Base-by-base conservation (phyloP, 306 rosid species). In the Quercus cerris region DNA sequence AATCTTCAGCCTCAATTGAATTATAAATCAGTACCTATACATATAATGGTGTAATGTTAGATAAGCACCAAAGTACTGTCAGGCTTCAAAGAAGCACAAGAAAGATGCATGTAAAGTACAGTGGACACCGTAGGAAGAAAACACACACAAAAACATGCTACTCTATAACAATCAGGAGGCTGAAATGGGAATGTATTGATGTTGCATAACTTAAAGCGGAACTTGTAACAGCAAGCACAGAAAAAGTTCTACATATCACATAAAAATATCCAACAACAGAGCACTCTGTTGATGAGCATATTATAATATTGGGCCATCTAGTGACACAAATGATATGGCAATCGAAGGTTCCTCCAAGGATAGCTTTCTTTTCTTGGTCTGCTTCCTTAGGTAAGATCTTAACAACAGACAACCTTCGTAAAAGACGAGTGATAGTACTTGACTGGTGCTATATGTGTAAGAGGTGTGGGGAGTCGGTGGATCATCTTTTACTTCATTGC, bases 1-100 rank as follows among this genome's bases (percentile, higher is more conserved):
- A 95, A 88, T 95, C 99, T 88, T 95, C 99, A 35, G 97, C 97
- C 89, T 95, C 99, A 77, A 95, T 93, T 22, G 98, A 95, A 79
- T 95, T 95, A 89, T 95, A 95, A 74, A 96, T 98, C 62, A 95
- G 98, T 3, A 98, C 99, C 99, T 95, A 84, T 75, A 71, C 44
- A 73, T 75, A 81, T 73, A 81, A 79, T 28, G 74, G 76, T 14
- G 46, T 52, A n/a, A 76, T 75, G 75, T 83, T 76, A 71, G 72
- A 78, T 62, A 64, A 17, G 51, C 11, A 61, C 33, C 18, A n/a
- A 71, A 63, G 78, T 64, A 70, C 14, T 61, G 63, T 51, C 22
- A 52, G 75, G 77, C 35, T 54, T 68, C 77, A 70, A 59, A 72
- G 78, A 31, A 35, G 23, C 49, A 67, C 11, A 5, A 6, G 7